These are phyloP conservation scores for Neonectria coccinea DNA, from an alignment of 2,329 filamentous ascomycete species.

Conservation along the genomic window DNA sequence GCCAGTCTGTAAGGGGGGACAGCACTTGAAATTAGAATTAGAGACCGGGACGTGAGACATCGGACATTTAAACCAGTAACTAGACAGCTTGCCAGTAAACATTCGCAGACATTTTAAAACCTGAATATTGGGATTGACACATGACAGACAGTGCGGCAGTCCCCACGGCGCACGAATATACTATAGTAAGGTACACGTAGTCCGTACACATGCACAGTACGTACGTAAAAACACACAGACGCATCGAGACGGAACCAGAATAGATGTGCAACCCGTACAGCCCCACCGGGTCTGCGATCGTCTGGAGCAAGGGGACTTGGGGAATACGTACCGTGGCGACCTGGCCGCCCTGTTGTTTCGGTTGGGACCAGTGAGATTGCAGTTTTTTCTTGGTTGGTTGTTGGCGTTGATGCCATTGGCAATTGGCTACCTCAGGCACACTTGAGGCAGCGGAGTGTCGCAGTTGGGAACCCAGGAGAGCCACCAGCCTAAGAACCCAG, in stretches of 20 bases:
- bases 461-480: neutral
- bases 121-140: conserved; percentile 22
- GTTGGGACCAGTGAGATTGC: conserved; percentile 4
- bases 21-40: too few species aligned
- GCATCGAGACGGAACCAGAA: conserved; percentile 3
- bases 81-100: too few species aligned
- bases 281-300: conserved; percentile 17
- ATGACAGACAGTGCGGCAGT: conserved; percentile 1
- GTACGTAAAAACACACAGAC: neutral
- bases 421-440: neutral
- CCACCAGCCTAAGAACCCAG: neutral
- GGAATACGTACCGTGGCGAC: conserved; percentile 5
- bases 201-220: neutral
- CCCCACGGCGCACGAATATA: neutral
- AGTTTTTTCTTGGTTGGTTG: neutral
- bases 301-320: conserved; percentile 19
- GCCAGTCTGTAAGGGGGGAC: neutral
- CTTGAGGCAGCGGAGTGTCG: conserved; percentile 1
- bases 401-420: conserved; percentile 6
- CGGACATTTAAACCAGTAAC: too few species aligned
- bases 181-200: too few species aligned
- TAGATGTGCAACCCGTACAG: conserved; percentile 1
- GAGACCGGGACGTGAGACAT: too few species aligned
- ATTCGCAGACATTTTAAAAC: neutral
- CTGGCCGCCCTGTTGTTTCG: neutral